Evolutionary conservation across 768 basidiomycete genomes (phyloP), one percentile per base, ranked within the genome.

Genomic region (Leucosporidium creatinivorum): DNA sequence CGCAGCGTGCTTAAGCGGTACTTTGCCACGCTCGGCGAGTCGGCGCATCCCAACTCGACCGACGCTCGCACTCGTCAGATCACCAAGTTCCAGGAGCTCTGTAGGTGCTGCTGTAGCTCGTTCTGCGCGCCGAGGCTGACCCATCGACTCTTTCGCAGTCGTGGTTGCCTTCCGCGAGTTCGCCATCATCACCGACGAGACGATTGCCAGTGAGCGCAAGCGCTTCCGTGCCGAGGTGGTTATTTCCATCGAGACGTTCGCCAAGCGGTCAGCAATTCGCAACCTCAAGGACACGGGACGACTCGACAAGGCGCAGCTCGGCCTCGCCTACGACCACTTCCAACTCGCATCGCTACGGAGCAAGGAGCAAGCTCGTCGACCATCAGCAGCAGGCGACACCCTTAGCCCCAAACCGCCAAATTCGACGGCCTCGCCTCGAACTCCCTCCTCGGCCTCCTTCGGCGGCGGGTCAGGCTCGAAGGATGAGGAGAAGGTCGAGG

Each of bases 101-200:
- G 70, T 68, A 25, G 48, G 60, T 66, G n/a, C n/a, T n/a, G n/a
- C n/a, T n/a, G n/a, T n/a, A n/a, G n/a, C n/a, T n/a, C n/a, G n/a
- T n/a, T n/a, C n/a, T n/a, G n/a, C n/a, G n/a, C n/a, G n/a, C n/a
- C n/a, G n/a, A n/a, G n/a, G n/a, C n/a, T n/a, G n/a, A n/a, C n/a
- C n/a, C n/a, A n/a, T n/a, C 4, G 4, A 21, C 19, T 17, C 18
- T 3, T 15, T 1, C 18, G 23, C 62, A 70, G 86, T 97, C 51
- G 86, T 98, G 10, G 87, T 99, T 63, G 94, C 96, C 4, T 99
- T 99, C 85, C 85, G 96, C 65, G 96, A 99, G 77, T 98, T 99
- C 77, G 51, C 67, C 6, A 84, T 92, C 69, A 96, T 99, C 77
- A 92, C 92, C 0, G 94, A 97, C 73, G 96, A 98, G 15, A 88